Base-by-base conservation (phyloP, 2,329 filamentous ascomycete genomes). In the Fusarium aywerte region DNA sequence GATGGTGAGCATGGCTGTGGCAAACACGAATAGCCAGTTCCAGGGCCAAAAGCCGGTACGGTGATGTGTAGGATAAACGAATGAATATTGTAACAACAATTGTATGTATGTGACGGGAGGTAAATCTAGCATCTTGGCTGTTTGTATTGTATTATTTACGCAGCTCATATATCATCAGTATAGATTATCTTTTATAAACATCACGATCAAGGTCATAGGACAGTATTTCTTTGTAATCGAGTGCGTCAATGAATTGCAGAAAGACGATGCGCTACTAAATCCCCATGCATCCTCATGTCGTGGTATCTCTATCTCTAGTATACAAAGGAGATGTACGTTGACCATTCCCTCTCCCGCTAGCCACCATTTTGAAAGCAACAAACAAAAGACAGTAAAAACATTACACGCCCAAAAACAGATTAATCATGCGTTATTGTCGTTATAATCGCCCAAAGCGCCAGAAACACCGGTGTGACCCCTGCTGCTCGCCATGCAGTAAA, bases 1-100 rank as follows among this genome's bases (percentile, higher is more conserved):
- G 58, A 79, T 80, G 74, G 74, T 75, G 21, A 71, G 72, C 65
- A 79, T 79, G 77, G 73, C 74, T 42, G 77, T 74, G 10, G 70
- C 72, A 15, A 70, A 55, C 29, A 69, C 72, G 8, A 69, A 67
- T 18, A 63, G 31, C 57, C 67, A 40, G 43, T 40, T 62, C n/a
- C 58, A 58, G 38, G 40, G 21, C 15, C 55, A 69, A 1, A 69
- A 54, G 21, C 55, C 70, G 16, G 31, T 49, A 2, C 63, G 65
- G 53, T 71, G 56, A 73, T 47, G 52, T 48, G 62, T 62, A 62
- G 52, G 51, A 49, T 54, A 56, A 50, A 42, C 7, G 51, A 69
- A 54, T 27, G 39, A 60, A 58, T 44, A 48, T 25, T 73, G 70
- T 74, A 74, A 58, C 58, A 73, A 58, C 55, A 74, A 39, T 40